Evolutionary conservation across 805 yeast genomes (phyloP), one percentile per base, ranked within the genome.

Genomic region (Starmera amethionina): DNA sequence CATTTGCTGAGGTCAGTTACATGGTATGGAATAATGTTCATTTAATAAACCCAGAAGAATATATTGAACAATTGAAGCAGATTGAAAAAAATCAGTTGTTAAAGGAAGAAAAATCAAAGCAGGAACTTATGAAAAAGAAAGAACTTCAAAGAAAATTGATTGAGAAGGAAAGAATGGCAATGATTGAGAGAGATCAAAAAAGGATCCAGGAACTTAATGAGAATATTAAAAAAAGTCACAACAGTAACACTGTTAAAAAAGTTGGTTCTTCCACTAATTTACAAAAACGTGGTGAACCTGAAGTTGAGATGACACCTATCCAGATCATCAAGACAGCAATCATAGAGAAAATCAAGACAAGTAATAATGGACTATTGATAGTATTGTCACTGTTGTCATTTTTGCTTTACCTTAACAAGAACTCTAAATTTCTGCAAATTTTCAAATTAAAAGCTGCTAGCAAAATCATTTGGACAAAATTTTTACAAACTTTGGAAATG

Each of bases 1-100:
- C 40, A 8, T 36, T 38, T 33, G 50, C 48, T 19, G 58, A 53
- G 38, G 42, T 46, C 30, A 52, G 52, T 40, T 42, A 31, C n/a
- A 35, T 52, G 3, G 52, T 53, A 22, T 40, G 32, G 30, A 32
- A 46, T 8, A 48, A 52, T 34, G 47, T 51, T 8, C 44, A 40
- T 35, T 42, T 54, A 9, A 35, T 11, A 11, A 39, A 46, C 27
- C 34, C 48, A 32, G 43, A 47, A 13, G 42, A 32, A n/a, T 16
- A 51, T 38, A 28, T 47, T 3, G 15, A n/a, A 12, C 46, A 42
- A 37, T 14, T 52, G 16, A 25, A 43, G 8, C 33, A 46, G 18
- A 37, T 37, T 2, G 44, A 40, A 12, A 14, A 27, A 9, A 8
- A 22, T 8, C 7, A 4, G 27, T 8, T 22, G 9, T 5, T 22